Evolutionary conservation across 176 grass and related monocot genomes (phyloP), one percentile per base, ranked within the genome.

Genomic region (Coix lacrymajobi): DNA sequence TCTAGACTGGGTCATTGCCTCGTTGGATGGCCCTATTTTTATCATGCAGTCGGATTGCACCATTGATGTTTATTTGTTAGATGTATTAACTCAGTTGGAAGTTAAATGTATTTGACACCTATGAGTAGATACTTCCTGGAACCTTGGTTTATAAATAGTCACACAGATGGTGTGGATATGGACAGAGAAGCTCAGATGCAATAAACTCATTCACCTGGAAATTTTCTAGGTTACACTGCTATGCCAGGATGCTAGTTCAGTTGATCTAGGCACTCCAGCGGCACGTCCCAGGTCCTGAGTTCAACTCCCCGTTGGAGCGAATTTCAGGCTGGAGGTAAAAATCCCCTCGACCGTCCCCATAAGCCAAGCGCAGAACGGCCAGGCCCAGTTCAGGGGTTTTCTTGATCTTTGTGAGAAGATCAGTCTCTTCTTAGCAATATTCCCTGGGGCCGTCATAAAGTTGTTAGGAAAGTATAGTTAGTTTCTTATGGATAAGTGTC

Each of bases 51-150:
- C 17, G 39, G 40, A 68, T 60, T 39, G 16, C 58, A 40, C 67
- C 17, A 15, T 40, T 80, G 33, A 34, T 13, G 10, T 25, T 54
- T 62, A n/a, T 64, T 70, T 14, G 39, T 72, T 17, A 31, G 20
- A 56, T 84, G 33, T 57, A 62, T 71, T 41, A 33, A 26, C 4
- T 71, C 19, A 52, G 19, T 30, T 77, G 16, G 33, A 28, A 41
- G 34, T 88, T 57, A 43, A 52, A 84, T 73, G 39, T 68, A 51
- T 67, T 80, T 79, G 37, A 26, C 30, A 80, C 45, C 8, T 88
- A 10, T 83, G 11, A 13, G 29, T 75, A 38, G 44, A 79, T 46
- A 24, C 77, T 77, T 71, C 44, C 44, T 4, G 37, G 20, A 56
- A 43, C 3, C 65, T 79, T 66, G 6, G 6, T 12, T 71, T 83